These are phyloP conservation scores for Pleurotus cornucopiae DNA, from an alignment of 768 basidiomycete species.

Conservation along the genomic window DNA sequence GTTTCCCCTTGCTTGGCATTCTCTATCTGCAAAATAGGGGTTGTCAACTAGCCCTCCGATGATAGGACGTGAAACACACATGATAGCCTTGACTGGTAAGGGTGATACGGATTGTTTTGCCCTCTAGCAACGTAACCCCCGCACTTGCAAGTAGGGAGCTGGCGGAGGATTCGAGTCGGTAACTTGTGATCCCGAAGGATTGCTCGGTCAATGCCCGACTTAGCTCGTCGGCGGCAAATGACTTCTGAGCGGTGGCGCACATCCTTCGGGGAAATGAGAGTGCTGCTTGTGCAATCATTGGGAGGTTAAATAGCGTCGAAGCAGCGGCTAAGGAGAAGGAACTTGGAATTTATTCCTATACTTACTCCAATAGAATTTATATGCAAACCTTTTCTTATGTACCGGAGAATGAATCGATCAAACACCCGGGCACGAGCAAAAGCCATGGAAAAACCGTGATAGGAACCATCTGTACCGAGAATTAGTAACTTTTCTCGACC, in stretches of 20 bases:
- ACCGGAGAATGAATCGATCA: slow-evolving; percentile 7
- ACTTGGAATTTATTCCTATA: not conserved
- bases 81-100: slow-evolving; percentile 54
- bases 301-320: slow-evolving; percentile 4
- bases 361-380: slow-evolving; percentile 5
- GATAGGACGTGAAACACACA: slow-evolving; percentile 28
- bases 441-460: slow-evolving; percentile 10
- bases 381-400: slow-evolving; percentile 5
- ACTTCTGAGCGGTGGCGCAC: slow-evolving; percentile 14
- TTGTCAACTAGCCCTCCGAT: slow-evolving; percentile 8
- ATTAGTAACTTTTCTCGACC: slow-evolving; percentile 6
- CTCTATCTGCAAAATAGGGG: slow-evolving; percentile 12
- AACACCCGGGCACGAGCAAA: slow-evolving; percentile 7
- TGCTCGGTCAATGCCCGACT: slow-evolving; percentile 53
- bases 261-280: slow-evolving; percentile 7
- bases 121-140: slow-evolving; percentile 54
- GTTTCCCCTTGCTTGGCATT: slow-evolving; percentile 17
- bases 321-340: not conserved
- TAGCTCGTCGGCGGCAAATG: slow-evolving; percentile 49
- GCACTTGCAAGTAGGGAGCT: slow-evolving; percentile 46
- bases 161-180: slow-evolving; percentile 31
- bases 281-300: slow-evolving; percentile 1
- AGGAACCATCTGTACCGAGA: slow-evolving; percentile 8
- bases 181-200: slow-evolving; percentile 49
- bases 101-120: slow-evolving; percentile 36